Evolutionary conservation across 805 yeast species (phyloP), one percentile per base, ranked within the genome.

Genomic region (Alloascoidea africana): DNA sequence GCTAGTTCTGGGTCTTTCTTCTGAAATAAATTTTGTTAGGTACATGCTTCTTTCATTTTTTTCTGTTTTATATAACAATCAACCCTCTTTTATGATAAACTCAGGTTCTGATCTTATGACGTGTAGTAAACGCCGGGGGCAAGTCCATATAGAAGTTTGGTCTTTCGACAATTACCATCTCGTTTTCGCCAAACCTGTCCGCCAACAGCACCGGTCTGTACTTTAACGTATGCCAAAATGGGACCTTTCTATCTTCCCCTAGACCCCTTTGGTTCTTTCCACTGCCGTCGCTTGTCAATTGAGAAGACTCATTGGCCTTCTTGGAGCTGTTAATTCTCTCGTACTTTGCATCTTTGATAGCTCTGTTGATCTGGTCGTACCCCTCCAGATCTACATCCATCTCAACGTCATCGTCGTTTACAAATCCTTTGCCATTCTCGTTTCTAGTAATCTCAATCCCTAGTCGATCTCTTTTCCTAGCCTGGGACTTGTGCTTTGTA

Each of bases 221-320:
- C 49, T 82, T 82, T 36, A 69, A 68, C 3, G 89, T 76, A 41
- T 80, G 56, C 77, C 87, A 85, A 55, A 76, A 86, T 15, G 80
- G 68, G 4, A 33, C 23, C 16, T 16, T 30, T 13, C 32, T 23
- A 14, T 16, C 23, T n/a, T 36, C 30, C 14, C 27, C 5, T 11
- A 8, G 13, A 23, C 30, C 30, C 8, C 30, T n/a, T 30, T 36
- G 14, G n/a, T 16, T 33, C 30, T 18, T 39, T 36, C 17, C 39
- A 30, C 15, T 38, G 19, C n/a, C 17, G 18, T 4, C 33, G 35
- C 17, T 27, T 32, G 5, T 38, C 41, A 36, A 14, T n/a, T n/a
- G n/a, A n/a, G n/a, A n/a, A 6, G 34, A 4, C 18, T 36, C 34
- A 15, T 16, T 18, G 16, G 16, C 32, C 4, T 5, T 18, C 4